phyloP scores from a whole-genome alignment of 768 basidiomycete species.

The Serendipita sp. region DNA sequence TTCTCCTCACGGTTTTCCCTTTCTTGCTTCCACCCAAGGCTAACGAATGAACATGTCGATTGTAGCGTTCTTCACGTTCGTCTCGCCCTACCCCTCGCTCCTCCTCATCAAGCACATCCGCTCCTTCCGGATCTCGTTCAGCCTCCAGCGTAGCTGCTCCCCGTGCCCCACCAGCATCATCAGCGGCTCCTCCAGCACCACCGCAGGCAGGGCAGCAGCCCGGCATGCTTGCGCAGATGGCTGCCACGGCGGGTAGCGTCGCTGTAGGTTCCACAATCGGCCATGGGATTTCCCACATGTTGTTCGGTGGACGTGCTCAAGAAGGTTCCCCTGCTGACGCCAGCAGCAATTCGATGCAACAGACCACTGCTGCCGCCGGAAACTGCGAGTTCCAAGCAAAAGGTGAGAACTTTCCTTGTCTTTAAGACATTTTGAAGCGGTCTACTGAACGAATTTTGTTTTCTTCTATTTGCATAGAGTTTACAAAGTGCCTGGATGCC shows the following conservation, averaged over 20 bases:
- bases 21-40: neutral
- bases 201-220: slow-evolving; percentile 29
- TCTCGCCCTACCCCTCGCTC: slow-evolving; percentile 44
- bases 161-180: slow-evolving; percentile 26
- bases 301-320: slow-evolving; percentile 48
- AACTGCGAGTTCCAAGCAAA: slow-evolving; percentile 71
- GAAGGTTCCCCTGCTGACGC: slow-evolving; percentile 22
- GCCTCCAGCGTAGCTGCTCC: slow-evolving; percentile 30
- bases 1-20: neutral
- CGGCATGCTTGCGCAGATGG: slow-evolving; percentile 72
- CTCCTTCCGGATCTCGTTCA: slow-evolving; percentile 32
- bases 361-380: slow-evolving; percentile 23
- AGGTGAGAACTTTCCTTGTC: slow-evolving; percentile 27
- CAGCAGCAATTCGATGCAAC: slow-evolving; percentile 10
- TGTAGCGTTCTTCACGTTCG: slow-evolving; percentile 42
- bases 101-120: slow-evolving; percentile 19
- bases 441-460: slow-evolving; percentile 4
- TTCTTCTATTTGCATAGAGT: slow-evolving; percentile 32
- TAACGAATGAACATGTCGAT: slow-evolving; percentile 31
- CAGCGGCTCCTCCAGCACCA: slow-evolving; percentile 19
- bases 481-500: slow-evolving; percentile 73
- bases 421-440: neutral
- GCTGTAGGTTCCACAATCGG: slow-evolving; percentile 79
- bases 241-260: slow-evolving; percentile 79
- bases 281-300: slow-evolving; percentile 79